These are phyloP conservation scores for Kwoniella botswanensis DNA, from an alignment of 768 basidiomycete genomes.

Conservation along the genomic window DNA sequence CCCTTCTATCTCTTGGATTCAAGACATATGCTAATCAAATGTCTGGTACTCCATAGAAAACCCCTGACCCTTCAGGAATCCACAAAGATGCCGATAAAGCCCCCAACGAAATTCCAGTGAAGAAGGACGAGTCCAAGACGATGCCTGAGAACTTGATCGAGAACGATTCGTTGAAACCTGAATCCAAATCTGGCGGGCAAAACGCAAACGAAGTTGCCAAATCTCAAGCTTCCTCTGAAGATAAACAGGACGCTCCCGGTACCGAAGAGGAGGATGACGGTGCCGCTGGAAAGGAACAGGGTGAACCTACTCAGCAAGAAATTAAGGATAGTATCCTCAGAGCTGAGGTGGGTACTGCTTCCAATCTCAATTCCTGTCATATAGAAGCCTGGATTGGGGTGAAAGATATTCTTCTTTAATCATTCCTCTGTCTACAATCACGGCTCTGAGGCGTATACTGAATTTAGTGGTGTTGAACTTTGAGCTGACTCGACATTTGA, in stretches of 20 bases:
- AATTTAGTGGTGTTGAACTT: too few species aligned
- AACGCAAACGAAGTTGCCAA: slow-evolving; percentile 21
- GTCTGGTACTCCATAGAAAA: slow-evolving; percentile 4
- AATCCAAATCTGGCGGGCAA: slow-evolving; percentile 11
- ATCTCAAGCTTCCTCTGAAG: slow-evolving; percentile 1
- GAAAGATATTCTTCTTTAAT: too few species aligned
- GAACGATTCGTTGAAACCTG: slow-evolving; percentile 13
- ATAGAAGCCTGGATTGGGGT: background rate
- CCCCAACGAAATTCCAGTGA: slow-evolving; percentile 12
- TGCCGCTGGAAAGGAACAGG: slow-evolving; percentile 5
- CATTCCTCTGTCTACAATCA: too few species aligned
- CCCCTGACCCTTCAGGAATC: slow-evolving; percentile 17
- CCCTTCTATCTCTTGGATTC: background rate
- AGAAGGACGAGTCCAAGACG: slow-evolving; percentile 14
- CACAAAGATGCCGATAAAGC: slow-evolving; percentile 13
- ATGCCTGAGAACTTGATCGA: slow-evolving; percentile 9
- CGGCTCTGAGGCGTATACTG: too few species aligned
- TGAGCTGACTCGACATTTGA: background rate
- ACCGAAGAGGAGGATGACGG: background rate
- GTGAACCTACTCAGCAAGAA: slow-evolving; percentile 18
- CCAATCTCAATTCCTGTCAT: background rate
- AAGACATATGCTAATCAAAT: background rate
- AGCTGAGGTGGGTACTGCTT: slow-evolving; percentile 19
- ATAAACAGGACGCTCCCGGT: background rate
- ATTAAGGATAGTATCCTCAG: slow-evolving; percentile 16